Base-by-base conservation (phyloP, 2,329 filamentous ascomycete species). In the Xylaria sp. region DNA sequence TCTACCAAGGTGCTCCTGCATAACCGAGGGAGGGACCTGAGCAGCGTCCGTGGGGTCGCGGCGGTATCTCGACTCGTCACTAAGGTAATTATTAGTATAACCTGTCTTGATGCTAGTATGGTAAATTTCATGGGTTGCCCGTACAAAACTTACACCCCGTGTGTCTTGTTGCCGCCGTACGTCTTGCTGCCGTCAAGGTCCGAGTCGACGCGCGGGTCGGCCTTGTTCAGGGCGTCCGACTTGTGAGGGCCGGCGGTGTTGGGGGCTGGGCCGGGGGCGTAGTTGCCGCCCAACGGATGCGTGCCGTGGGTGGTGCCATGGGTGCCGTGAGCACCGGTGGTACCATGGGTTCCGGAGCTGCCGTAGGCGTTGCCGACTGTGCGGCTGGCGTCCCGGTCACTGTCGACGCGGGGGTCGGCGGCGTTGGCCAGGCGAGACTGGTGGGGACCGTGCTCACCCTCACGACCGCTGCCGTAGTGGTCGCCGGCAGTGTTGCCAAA, bases 171-270 rank as follows among this genome's bases (percentile, higher is more conserved):
- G 50, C 82, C 79, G 33, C 85, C 85, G 11, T 55, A 19, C 0
- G 85, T 87, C 76, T 80, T 81, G 72, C 78, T 81, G 49, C 82
- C 81, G 71, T 87, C 84, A 2, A 82, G 79, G 67, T 87, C 78
- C 11, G 80, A 82, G 73, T 87, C 85, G 49, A 87, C 82, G 25
- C 81, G 77, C 2, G 84, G 84, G 58, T 87, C 84, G 2, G 78
- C 38, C 77, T 86, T 86, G 79, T 87, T 87, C 67, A 81, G 3
- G 38, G 81, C 61, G 69, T 86, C 81, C 35, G 74, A 79, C 75
- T 81, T 82, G 77, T 87, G 85, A 11, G 82, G 82, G 17, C 82
- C 80, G 31, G 80, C 81, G 0, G 80, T 84, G 71, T 80, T 76
- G 59, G 79, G 71, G 1, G 81, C 79, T 1, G 75, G 77, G 14